A percentile compares a stretch with the other conserved stretches of the same genome.
Evolutionary conservation across 2,329 filamentous ascomycete species (phyloP).

Genomic region (Neofusicoccum umdonicola): DNA sequence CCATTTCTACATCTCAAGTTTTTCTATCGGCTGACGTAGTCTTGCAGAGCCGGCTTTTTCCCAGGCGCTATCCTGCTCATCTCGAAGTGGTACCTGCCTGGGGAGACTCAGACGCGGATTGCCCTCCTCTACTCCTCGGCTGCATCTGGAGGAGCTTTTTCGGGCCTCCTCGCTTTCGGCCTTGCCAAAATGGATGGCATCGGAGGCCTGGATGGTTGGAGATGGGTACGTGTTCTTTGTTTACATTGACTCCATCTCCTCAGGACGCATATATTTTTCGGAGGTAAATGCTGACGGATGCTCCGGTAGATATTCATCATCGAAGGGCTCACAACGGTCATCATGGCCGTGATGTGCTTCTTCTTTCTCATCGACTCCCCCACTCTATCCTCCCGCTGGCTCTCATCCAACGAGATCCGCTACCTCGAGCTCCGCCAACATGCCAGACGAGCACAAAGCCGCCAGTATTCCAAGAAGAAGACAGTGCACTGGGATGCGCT

Average conservation of each 20-base stretch:
- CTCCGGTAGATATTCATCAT: conserved; percentile 19
- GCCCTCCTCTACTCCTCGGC: conserved; percentile 57
- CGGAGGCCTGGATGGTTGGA: conserved; percentile 36
- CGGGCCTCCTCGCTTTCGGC: conserved; percentile 51
- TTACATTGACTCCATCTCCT: neutral
- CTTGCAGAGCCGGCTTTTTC: conserved; percentile 26
- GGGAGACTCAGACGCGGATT: conserved; percentile 55
- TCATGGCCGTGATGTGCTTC: conserved; percentile 24
- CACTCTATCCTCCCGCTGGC: conserved; percentile 22
- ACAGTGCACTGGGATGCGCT: neutral
- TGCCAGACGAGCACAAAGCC: conserved; percentile 24
- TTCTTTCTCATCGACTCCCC: conserved; percentile 62
- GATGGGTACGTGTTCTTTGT: conserved; percentile 22
- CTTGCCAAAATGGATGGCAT: conserved; percentile 60
- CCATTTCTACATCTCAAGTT: neutral
- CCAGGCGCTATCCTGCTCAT: conserved; percentile 48
- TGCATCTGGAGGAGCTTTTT: conserved; percentile 55
- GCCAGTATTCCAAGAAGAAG: conserved; percentile 17
- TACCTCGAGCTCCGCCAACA: conserved; percentile 27
- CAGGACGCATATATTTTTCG: too few species aligned
- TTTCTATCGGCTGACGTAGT: neutral
- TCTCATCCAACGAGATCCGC: conserved; percentile 27
- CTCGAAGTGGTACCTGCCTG: conserved; percentile 59
- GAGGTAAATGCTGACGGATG: neutral
- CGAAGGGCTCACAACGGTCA: conserved; percentile 19